Conservation (phyloP, 2,329 filamentous ascomycete genomes). For the Trichoderma sp. region DNA sequence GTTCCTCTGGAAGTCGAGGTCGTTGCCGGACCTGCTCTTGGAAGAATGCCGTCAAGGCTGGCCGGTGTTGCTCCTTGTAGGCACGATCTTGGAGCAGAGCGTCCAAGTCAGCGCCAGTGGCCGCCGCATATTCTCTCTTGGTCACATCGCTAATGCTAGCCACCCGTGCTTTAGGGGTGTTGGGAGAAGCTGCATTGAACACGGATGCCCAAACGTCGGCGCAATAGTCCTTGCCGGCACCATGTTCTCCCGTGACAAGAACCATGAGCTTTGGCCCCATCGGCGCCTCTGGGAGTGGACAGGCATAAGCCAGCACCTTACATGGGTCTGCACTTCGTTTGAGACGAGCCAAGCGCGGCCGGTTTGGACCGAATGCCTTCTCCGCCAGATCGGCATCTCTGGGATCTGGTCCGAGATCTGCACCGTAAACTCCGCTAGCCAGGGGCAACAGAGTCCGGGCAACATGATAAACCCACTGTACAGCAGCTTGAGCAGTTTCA, state of each 20-base stretch:
- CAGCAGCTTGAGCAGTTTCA: conserved; percentile 34
- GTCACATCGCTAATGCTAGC: conserved; percentile 56
- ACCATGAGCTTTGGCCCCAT: conserved; percentile 48
- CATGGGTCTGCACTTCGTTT: conserved; percentile 49
- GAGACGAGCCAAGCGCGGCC: conserved; percentile 46
- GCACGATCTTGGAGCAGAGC: conserved; percentile 51
- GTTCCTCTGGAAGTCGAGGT: conserved; percentile 48
- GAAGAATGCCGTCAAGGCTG: conserved; percentile 52
- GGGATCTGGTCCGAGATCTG: conserved; percentile 62
- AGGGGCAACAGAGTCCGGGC: conserved; percentile 46
- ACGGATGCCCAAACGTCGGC: conserved; percentile 49
- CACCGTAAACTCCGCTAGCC: conserved; percentile 53
- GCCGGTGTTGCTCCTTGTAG: conserved; percentile 61
- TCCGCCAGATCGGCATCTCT: conserved; percentile 50
- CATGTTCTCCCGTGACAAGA: conserved; percentile 54
- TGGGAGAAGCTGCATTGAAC: conserved; percentile 31
- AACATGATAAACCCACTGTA: conserved; percentile 57
- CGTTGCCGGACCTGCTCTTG: conserved; percentile 40
- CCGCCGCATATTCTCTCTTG: conserved; percentile 56
- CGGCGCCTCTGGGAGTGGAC: conserved; percentile 45
- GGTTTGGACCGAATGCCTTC: conserved; percentile 57
- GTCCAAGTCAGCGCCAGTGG: conserved; percentile 45
- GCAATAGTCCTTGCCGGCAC: conserved; percentile 61
- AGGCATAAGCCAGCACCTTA: conserved; percentile 53
- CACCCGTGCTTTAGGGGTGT: conserved; percentile 36